Percentiles rank a stretch among this genome's conserved stretches.
phyloP scores from a whole-genome alignment of 164 flowering plant genomes.

The Brasenia schreberi region DNA sequence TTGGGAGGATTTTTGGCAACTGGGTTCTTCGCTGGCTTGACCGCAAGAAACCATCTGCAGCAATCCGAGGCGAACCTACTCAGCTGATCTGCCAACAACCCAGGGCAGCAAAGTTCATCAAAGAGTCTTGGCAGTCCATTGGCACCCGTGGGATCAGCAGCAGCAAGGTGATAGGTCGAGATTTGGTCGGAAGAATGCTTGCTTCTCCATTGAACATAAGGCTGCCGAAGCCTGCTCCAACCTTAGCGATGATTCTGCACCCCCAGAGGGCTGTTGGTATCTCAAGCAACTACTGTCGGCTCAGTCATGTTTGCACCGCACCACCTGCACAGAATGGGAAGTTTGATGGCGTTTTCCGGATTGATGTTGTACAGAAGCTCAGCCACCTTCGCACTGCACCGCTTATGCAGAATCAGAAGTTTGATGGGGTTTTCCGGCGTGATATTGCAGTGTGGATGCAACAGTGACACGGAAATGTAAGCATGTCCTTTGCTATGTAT shows the following conservation, averaged over 20 bases:
- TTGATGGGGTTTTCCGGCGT: not conserved
- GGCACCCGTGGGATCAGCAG: not conserved
- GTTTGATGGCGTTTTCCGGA: not conserved
- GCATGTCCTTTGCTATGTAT: not conserved
- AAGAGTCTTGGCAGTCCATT: not conserved
- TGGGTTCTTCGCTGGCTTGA: constrained; percentile 77
- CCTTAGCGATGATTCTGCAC: not conserved
- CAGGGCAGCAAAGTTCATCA: not conserved
- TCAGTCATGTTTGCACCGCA: not conserved
- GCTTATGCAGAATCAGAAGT: not conserved
- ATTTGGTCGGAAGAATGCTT: not conserved
- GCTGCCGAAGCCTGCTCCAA: not conserved
- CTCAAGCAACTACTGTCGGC: not conserved
- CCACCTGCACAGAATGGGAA: not conserved
- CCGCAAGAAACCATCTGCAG: constrained; percentile 68
- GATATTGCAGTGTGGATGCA: not conserved
- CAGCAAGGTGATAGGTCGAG: not conserved
- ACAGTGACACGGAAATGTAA: not conserved
- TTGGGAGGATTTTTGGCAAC: constrained; percentile 71
- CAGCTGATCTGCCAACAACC: not conserved
- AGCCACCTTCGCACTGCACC: not conserved
- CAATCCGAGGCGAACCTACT: constrained; percentile 33
- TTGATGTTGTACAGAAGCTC: not conserved
- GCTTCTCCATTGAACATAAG: not conserved
- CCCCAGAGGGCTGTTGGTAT: not conserved